These are phyloP conservation scores for Paracamarosporium sp. DNA, from an alignment of 2,329 filamentous ascomycete species.

Conservation along the genomic window DNA sequence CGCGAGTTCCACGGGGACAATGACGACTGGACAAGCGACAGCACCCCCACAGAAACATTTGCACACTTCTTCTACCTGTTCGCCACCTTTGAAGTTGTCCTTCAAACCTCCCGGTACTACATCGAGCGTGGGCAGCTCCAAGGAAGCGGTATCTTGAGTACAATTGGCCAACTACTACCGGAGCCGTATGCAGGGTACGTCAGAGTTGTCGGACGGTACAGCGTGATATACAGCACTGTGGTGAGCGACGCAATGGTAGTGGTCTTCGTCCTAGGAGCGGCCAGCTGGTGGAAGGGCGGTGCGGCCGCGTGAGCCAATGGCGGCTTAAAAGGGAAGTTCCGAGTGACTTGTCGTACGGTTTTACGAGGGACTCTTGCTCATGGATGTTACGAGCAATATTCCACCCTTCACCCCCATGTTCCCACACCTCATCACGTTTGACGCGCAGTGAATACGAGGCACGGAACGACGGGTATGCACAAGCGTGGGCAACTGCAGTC, in stretches of 20 bases:
- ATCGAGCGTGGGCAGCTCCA: constrained; percentile 67
- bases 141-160: constrained; percentile 69
- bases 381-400: neutral
- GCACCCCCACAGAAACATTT: constrained; percentile 49
- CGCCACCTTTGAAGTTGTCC: constrained; percentile 74
- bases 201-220: constrained; percentile 68
- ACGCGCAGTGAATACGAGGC: no score
- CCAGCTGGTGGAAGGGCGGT: constrained; percentile 57
- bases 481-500: neutral
- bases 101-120: constrained; percentile 75
- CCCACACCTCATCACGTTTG: no score
- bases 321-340: neutral
- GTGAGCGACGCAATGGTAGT: constrained; percentile 76
- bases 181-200: constrained; percentile 68
- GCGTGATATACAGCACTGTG: constrained; percentile 74
- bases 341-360: neutral
- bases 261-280: constrained; percentile 74
- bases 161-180: constrained; percentile 70
- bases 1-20: constrained; percentile 23
- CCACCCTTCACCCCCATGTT: neutral
- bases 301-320: constrained; percentile 35
- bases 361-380: neutral
- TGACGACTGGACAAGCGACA: constrained; percentile 37
- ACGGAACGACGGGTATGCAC: neutral
- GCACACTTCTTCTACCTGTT: constrained; percentile 79